These are phyloP conservation scores for Thozetella sp. DNA, from an alignment of 495 filamentous ascomycete species.

Conservation along the genomic window DNA sequence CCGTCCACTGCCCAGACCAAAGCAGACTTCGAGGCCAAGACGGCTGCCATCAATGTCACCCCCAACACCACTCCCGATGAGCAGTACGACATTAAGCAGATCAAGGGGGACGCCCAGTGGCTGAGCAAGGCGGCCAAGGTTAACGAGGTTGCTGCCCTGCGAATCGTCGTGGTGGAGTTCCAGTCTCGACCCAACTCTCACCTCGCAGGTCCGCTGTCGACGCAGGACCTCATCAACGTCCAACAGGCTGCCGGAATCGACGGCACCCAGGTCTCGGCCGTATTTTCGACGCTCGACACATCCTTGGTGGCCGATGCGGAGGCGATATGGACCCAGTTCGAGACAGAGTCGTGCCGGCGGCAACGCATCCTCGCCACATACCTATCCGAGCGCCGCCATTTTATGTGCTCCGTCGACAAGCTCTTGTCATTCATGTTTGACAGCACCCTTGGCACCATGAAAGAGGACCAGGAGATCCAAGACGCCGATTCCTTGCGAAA, in stretches of 20 bases:
- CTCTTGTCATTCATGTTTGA: conserved; percentile 44
- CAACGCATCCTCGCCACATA: conserved; percentile 67
- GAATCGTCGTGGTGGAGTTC: conserved; percentile 82
- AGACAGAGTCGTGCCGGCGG: conserved; percentile 56
- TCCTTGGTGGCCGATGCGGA: conserved; percentile 43
- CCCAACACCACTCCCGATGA: conserved; percentile 67
- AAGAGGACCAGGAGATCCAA: conserved; percentile 24
- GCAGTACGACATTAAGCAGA: conserved; percentile 73
- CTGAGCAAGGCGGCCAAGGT: conserved; percentile 74
- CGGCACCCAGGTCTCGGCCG: conserved; percentile 49
- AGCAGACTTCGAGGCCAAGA: conserved; percentile 80
- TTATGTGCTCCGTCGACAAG: conserved; percentile 50
- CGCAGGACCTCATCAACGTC: conserved; percentile 68
- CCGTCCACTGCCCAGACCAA: conserved; percentile 60
- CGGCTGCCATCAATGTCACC: conserved; percentile 85
- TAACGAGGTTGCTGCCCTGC: conserved; percentile 80
- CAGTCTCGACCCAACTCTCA: conserved; percentile 69
- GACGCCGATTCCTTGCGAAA: conserved; percentile 16
- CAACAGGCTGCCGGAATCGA: conserved; percentile 65
- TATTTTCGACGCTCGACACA: conserved; percentile 44
- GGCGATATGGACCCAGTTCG: conserved; percentile 54
- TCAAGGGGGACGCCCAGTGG: conserved; percentile 87
- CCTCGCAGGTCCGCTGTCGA: conserved; percentile 65
- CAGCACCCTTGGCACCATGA: conserved; percentile 17
- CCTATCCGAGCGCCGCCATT: conserved; percentile 65